Percentiles rank a stretch among this genome's conserved stretches.
Conservation (phyloP, 257 asterid species). For the Euphrasia confusa region DNA sequence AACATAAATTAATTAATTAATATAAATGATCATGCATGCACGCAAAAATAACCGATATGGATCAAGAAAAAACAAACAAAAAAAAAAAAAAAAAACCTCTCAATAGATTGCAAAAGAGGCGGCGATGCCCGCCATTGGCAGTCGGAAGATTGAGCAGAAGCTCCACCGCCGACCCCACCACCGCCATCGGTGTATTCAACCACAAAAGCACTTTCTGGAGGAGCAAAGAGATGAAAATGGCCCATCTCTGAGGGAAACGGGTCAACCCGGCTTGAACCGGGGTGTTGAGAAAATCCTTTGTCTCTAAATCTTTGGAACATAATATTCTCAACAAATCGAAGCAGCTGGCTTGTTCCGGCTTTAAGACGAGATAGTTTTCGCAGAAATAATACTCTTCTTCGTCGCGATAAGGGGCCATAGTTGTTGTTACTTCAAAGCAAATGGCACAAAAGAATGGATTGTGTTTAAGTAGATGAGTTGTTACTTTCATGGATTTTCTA, state of each 20-base stretch:
- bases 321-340: constrained; percentile 41
- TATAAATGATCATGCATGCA: not conserved
- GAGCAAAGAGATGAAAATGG: constrained; percentile 47
- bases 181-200: constrained; percentile 42
- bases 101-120: not conserved
- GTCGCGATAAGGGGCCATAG: constrained; percentile 23
- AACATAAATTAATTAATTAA: no score
- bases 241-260: constrained; percentile 45
- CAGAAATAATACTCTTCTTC: constrained; percentile 26
- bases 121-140: constrained; percentile 46
- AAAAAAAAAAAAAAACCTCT: not conserved
- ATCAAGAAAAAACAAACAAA: not conserved
- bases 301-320: constrained; percentile 34
- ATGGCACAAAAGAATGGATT: not conserved
- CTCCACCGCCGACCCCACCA: constrained; percentile 38
- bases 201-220: constrained; percentile 35
- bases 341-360: constrained; percentile 40
- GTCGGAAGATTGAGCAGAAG: constrained; percentile 39
- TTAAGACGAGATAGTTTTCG: constrained; percentile 35
- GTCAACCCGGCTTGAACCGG: constrained; percentile 15
- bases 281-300: constrained; percentile 29
- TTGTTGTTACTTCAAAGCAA: constrained; percentile 31
- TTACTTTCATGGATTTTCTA: not conserved
- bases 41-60: no score
- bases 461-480: constrained; percentile 5